Evolutionary conservation across 768 basidiomycete species (phyloP), one percentile per base, ranked within the genome.

Genomic region (Lactarius sp.): DNA sequence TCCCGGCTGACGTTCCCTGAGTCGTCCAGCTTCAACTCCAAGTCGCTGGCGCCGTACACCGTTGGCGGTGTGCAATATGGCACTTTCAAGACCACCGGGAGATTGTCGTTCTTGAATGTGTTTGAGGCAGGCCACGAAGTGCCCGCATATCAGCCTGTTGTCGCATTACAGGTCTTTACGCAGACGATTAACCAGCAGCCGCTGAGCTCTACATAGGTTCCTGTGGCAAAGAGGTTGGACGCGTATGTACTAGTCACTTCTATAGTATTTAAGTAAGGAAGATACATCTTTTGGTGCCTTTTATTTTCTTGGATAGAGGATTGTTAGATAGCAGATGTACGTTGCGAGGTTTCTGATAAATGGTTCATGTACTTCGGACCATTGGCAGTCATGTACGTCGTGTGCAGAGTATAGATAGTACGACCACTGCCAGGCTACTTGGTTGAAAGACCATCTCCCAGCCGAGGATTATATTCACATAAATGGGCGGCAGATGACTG

Each of bases 21-120:
- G 12, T 42, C 57, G 20, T 9, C 75, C 1, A n/a, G 70, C 14
- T 81, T 75, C 68, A 72, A 77, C 52, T 65, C 71, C n/a, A 76
- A 79, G 62, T 33, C 64, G 0, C 80, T 81, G 69, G 62, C 71
- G 14, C 70, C 74, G 18, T 83, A 77, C 69, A 79, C 71, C 0
- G 82, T 83, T 12, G 69, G 74, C 4, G 82, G 82, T 0, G 74
- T 78, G 54, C 66, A 69, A 7, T 70, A 79, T 20, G 82, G 80
- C 3, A 71, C 77, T 42, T 81, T 72, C 71, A 82, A 82, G 71
- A 80, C 79, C 49, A 79, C 80, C 8, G 81, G 80, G 2, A 79
- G 72, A 0, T 70, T 75, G 62, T 79, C 80, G 4, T 81, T 81
- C 64, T 59, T 83, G 20, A 74, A 80, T 5, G 74, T 81, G 34